These are phyloP conservation scores for Backusella psychrophila DNA, from an alignment of 192 early-diverging fungal genomes.

Conservation along the genomic window DNA sequence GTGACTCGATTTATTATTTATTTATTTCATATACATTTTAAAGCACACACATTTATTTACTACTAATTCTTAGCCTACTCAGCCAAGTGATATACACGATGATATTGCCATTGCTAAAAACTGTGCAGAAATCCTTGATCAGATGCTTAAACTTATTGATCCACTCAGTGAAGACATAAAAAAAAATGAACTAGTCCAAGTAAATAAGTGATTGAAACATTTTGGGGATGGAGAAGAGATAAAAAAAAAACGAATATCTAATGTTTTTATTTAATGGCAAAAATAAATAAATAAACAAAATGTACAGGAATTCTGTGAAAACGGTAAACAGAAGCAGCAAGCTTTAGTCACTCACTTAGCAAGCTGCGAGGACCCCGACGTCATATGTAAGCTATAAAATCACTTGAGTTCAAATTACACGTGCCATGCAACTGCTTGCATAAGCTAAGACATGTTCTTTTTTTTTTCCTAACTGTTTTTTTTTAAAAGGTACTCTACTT, in stretches of 20 bases:
- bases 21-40: background rate
- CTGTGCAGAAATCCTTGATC: conserved; percentile 46
- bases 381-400: conserved; percentile 38
- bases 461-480: background rate
- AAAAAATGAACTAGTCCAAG: conserved; percentile 53
- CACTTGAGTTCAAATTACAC: background rate
- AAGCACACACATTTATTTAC: background rate
- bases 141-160: conserved; percentile 53
- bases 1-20: background rate
- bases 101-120: conserved; percentile 53
- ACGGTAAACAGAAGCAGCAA: conserved; percentile 43
- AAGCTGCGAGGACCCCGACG: conserved; percentile 28
- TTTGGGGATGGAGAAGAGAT: background rate
- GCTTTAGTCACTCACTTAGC: conserved; percentile 39
- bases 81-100: conserved; percentile 34
- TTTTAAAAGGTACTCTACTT: conserved; percentile 43
- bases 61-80: background rate
- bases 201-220: conserved; percentile 13
- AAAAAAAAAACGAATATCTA: background rate
- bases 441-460: conserved; percentile 7
- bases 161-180: conserved; percentile 50
- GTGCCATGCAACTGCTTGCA: background rate
- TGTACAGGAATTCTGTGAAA: conserved; percentile 52
- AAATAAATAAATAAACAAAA: background rate
- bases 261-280: conserved; percentile 3